Evolutionary conservation across 257 asterid species (phyloP).

Genomic region (Schizonepeta tenuifolia): DNA sequence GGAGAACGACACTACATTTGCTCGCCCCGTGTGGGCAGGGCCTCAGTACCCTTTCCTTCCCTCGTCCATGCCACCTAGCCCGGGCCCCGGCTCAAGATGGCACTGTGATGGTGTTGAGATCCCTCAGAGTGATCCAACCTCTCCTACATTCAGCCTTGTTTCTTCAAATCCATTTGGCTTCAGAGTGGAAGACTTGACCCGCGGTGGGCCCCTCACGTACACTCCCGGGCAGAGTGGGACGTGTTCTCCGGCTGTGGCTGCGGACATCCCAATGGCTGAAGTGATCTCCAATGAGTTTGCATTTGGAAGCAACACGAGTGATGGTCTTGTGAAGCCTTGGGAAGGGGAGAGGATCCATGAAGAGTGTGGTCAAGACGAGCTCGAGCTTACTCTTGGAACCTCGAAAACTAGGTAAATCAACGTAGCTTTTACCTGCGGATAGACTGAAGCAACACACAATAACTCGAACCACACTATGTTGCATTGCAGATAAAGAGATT

Average conservation of each 20-base stretch:
- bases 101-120: constrained; percentile 57
- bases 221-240: constrained; percentile 83
- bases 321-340: constrained; percentile 80
- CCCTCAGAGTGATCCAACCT: constrained; percentile 64
- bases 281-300: constrained; percentile 69
- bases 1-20: constrained; percentile 35
- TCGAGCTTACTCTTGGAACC: constrained; percentile 80
- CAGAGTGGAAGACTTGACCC: constrained; percentile 50
- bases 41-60: constrained; percentile 53
- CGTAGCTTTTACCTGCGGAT: neutral
- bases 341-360: constrained; percentile 88
- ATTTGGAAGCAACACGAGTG: constrained; percentile 48
- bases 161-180: constrained; percentile 71
- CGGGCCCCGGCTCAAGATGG: constrained; percentile 70
- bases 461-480: neutral
- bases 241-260: constrained; percentile 69
- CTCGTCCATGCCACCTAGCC: constrained; percentile 58
- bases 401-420: constrained; percentile 56
- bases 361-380: constrained; percentile 72
- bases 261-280: constrained; percentile 71
- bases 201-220: constrained; percentile 57
- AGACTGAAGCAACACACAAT: neutral
- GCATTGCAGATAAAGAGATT: constrained; percentile 26
- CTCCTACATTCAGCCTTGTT: constrained; percentile 78
- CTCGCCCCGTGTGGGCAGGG: constrained; percentile 44